Conservation (phyloP, 768 basidiomycete species). For the Tephrocybe sp. region DNA sequence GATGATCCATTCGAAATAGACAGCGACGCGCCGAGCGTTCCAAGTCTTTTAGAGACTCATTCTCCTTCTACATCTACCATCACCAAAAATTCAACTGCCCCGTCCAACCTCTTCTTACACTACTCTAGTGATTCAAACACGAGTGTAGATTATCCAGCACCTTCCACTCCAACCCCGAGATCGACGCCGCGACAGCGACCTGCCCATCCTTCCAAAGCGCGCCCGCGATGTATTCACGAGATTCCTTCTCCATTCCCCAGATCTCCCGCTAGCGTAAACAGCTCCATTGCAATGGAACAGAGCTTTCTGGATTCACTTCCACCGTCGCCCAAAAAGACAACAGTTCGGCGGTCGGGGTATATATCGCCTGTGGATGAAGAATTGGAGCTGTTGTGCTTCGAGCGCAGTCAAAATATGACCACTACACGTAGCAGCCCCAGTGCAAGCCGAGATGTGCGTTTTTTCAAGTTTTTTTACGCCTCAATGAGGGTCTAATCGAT, state of each 20-base stretch:
- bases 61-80: slow-evolving; percentile 32
- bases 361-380: slow-evolving; percentile 54
- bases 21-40: neutral
- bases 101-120: slow-evolving; percentile 19
- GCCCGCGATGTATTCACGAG: slow-evolving; percentile 54
- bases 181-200: slow-evolving; percentile 9
- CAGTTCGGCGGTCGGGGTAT: slow-evolving; percentile 50
- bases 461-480: neutral
- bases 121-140: slow-evolving; percentile 25
- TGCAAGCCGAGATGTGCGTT: slow-evolving; percentile 4
- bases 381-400: slow-evolving; percentile 49
- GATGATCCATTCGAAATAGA: slow-evolving; percentile 12
- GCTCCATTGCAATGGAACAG: slow-evolving; percentile 3
- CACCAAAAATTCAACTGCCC: slow-evolving; percentile 22
- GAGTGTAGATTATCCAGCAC: slow-evolving; percentile 20
- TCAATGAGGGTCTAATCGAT: neutral
- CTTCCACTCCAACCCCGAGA: slow-evolving; percentile 16
- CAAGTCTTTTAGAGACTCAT: neutral
- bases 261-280: slow-evolving; percentile 19
- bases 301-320: neutral
- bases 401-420: slow-evolving; percentile 26
- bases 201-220: slow-evolving; percentile 1
- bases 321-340: slow-evolving; percentile 9
- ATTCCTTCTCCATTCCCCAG: slow-evolving; percentile 35
- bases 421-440: neutral